Percentiles rank a stretch among this genome's conserved stretches.
Evolutionary conservation across 768 basidiomycete species (phyloP).

Genomic region (Chlorophyllum brunneum): DNA sequence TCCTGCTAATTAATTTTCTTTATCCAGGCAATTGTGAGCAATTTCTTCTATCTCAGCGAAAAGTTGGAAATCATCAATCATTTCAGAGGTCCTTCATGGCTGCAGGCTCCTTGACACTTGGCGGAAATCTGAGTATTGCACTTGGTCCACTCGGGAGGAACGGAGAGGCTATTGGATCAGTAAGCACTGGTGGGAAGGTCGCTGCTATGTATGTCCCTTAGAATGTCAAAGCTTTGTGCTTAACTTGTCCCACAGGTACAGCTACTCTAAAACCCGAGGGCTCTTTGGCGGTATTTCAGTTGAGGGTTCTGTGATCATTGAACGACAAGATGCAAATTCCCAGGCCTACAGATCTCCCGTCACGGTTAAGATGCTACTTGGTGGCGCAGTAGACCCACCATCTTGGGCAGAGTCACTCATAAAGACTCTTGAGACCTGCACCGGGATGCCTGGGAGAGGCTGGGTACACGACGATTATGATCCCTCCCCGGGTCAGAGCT

Average conservation of each 20-base stretch:
- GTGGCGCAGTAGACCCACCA: conserved; percentile 70
- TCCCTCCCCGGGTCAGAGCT: conserved; percentile 33
- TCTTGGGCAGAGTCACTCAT: conserved; percentile 77
- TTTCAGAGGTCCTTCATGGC: conserved; percentile 85
- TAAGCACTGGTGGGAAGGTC: conserved; percentile 82
- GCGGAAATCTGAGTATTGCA: conserved; percentile 87
- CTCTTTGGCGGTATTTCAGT: conserved; percentile 90
- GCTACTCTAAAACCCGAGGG: conserved; percentile 89
- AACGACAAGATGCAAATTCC: conserved; percentile 89
- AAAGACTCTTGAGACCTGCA: conserved; percentile 67
- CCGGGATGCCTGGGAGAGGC: conserved; percentile 61
- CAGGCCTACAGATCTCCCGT: conserved; percentile 77
- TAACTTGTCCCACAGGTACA: conserved; percentile 52
- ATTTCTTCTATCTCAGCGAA: neutral
- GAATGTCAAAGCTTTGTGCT: neutral
- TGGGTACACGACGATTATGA: conserved; percentile 58
- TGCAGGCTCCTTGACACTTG: conserved; percentile 84
- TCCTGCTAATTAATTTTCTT: conserved; percentile 7
- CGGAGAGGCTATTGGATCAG: conserved; percentile 83
- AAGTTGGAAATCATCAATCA: neutral
- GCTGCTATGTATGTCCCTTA: conserved; percentile 73
- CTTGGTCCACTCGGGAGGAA: conserved; percentile 92
- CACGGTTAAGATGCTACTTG: conserved; percentile 74
- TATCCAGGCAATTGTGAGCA: conserved; percentile 61
- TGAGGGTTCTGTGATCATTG: conserved; percentile 88